Base-by-base conservation (phyloP, 2,329 filamentous ascomycete genomes). In the Sporothrix euskadiensis region DNA sequence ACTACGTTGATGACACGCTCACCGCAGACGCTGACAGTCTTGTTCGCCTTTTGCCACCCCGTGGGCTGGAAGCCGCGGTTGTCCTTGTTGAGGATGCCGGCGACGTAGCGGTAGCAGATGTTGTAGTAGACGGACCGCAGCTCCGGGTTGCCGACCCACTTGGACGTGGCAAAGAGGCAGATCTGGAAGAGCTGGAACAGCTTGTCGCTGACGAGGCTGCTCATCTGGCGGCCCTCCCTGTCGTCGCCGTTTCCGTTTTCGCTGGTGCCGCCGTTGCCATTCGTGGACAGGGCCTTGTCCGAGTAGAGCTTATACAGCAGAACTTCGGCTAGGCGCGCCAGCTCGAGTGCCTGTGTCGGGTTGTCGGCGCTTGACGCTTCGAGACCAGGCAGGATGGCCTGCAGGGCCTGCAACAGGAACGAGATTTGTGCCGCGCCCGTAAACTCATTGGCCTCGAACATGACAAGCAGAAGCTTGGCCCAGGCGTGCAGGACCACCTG, bases 181-280 rank as follows among this genome's bases (percentile, higher is more conserved):
- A 94, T 89, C 75, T 97, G 92, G 85, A 99, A 98, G 4, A 98
- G 88, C 79, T 97, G 92, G 79, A 94, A 94, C 0, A 98, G 86
- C 79, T 96, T 93, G 80, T 98, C 95, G 79, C 94, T 92, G 47
- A 96, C 90, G 35, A 95, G 86, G 80, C 94, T 93, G 49, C 91
- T 88, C 72, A 88, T 84, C 4, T 83, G 83, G 56, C 81, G 80
- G 74, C 81, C 83, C 65, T 84, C 79, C 71, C 83, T 83, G 75
- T 88, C 84, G 59, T 54, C 41, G 41, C 52, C 32, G 56, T 56
- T 71, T 3, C 22, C 57, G 35, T 19, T 30, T 16, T 19, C 44
- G 59, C 44, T 16, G 32, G 30, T 41, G 56, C 30, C 32, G 44
- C 14, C 65, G 22, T 39, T 35, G n/a, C 44, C 35, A 14, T 61